Evolutionary conservation across 1,284 basidiomycete species (phyloP).

Genomic region (Fomitopsis pinicola): DNA sequence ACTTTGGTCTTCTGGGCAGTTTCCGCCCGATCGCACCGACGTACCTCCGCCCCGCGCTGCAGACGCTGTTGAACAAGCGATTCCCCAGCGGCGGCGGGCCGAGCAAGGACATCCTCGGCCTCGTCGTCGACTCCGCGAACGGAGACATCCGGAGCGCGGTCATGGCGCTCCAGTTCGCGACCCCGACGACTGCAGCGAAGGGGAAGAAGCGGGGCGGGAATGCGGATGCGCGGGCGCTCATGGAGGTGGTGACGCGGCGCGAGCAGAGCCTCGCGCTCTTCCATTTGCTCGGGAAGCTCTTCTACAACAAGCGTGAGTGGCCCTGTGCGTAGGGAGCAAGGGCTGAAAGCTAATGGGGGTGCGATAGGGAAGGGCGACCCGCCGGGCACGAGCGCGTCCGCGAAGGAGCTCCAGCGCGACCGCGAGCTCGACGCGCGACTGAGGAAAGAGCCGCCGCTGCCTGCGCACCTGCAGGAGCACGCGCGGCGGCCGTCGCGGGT

Average conservation of each 20-base stretch:
- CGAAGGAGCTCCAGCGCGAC: constrained; percentile 55
- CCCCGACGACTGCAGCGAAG: not conserved
- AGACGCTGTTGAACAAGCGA: constrained; percentile 53
- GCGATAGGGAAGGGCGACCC: constrained; percentile 68
- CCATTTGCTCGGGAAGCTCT: constrained; percentile 88
- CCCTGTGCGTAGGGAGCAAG: not conserved
- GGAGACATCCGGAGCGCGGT: constrained; percentile 93
- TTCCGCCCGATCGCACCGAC: constrained; percentile 93
- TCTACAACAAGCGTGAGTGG: constrained; percentile 92
- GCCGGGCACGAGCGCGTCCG: constrained; percentile 43
- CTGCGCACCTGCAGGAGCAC: constrained; percentile 55
- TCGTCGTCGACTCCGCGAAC: constrained; percentile 74
- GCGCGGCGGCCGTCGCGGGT: constrained; percentile 73
- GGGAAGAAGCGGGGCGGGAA: constrained; percentile 12
- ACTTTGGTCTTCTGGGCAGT: constrained; percentile 8
- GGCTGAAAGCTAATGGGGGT: no score
- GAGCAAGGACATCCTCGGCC: constrained; percentile 64
- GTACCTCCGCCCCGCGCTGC: constrained; percentile 77
- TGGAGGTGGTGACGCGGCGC: constrained; percentile 74
- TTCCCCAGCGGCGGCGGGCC: constrained; percentile 36
- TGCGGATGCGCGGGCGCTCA: constrained; percentile 28
- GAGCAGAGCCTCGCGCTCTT: constrained; percentile 89
- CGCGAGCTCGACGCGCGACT: constrained; percentile 49
- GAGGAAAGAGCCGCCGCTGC: constrained; percentile 47
- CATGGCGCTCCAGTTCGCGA: constrained; percentile 88